Evolutionary conservation across 805 yeast genomes (phyloP).

Genomic region (Saturnispora bothae): DNA sequence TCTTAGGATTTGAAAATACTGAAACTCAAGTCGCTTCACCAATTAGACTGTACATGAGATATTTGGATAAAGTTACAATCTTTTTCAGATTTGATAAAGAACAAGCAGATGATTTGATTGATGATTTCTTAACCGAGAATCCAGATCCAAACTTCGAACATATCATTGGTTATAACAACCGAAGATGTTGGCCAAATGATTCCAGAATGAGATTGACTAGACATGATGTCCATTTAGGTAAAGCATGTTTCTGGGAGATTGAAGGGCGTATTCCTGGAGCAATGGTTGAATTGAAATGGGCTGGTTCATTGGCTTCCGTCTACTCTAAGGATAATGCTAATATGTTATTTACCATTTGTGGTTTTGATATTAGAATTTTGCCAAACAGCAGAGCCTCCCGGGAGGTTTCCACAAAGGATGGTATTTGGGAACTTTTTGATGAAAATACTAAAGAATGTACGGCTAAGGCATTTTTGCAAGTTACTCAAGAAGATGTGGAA

Average conservation of each 20-base stretch:
- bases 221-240: conserved; percentile 83
- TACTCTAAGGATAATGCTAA: conserved; percentile 89
- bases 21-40: conserved; percentile 62
- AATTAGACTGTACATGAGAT: conserved; percentile 69
- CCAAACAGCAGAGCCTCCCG: conserved; percentile 60
- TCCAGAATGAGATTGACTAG: conserved; percentile 83
- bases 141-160: conserved; percentile 91
- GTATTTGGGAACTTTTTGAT: conserved; percentile 83
- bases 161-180: conserved; percentile 75
- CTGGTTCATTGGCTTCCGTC: conserved; percentile 71
- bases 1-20: conserved; percentile 54
- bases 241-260: conserved; percentile 89
- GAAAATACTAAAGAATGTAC: conserved; percentile 70
- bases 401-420: conserved; percentile 47
- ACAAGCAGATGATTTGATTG: conserved; percentile 66
- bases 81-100: conserved; percentile 64
- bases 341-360: conserved; percentile 80
- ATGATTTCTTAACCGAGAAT: conserved; percentile 68
- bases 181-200: conserved; percentile 92
- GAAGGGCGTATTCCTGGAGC: conserved; percentile 70
- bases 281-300: conserved; percentile 67
- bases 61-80: conserved; percentile 72
- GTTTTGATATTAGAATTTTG: conserved; percentile 82
- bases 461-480: conserved; percentile 79
- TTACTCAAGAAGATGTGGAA: conserved; percentile 69